A percentile compares a stretch with the other conserved stretches of the same genome.
These are phyloP conservation scores for Puccinia polysora DNA, from an alignment of 1,284 basidiomycete genomes.

Conservation along the genomic window DNA sequence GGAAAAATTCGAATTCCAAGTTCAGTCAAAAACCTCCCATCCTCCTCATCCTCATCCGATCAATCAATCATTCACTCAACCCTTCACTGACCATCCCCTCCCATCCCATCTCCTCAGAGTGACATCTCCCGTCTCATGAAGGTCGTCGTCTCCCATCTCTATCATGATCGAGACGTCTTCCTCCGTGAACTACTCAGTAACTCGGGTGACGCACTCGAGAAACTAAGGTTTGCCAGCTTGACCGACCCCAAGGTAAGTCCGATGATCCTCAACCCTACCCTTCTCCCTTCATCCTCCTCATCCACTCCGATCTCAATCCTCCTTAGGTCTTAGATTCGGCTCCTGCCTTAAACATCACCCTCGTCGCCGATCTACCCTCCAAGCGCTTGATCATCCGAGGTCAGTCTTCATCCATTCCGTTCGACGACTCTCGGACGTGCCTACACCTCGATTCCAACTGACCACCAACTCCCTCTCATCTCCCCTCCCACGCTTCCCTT, in stretches of 20 bases:
- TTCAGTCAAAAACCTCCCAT: too few relatives aligned
- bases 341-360: conserved; percentile 75
- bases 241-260: conserved; percentile 59
- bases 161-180: conserved; percentile 70
- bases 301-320: background rate
- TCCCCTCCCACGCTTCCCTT: background rate
- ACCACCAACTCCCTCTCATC: conserved; percentile 22
- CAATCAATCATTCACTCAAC: background rate
- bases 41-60: background rate
- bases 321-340: conserved; percentile 61
- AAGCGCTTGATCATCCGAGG: conserved; percentile 72
- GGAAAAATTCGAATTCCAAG: conserved; percentile 43
- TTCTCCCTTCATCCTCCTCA: background rate
- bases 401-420: conserved; percentile 52
- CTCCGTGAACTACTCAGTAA: conserved; percentile 89
- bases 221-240: conserved; percentile 74
- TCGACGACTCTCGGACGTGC: background rate
- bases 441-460: background rate
- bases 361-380: conserved; percentile 64
- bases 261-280: background rate
- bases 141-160: conserved; percentile 70
- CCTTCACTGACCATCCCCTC: background rate
- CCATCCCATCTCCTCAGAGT: conserved; percentile 59
- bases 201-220: conserved; percentile 89
- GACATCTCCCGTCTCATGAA: conserved; percentile 83